These are phyloP conservation scores for Geotrichum ghanense DNA, from an alignment of 805 yeast genomes.

Conservation along the genomic window DNA sequence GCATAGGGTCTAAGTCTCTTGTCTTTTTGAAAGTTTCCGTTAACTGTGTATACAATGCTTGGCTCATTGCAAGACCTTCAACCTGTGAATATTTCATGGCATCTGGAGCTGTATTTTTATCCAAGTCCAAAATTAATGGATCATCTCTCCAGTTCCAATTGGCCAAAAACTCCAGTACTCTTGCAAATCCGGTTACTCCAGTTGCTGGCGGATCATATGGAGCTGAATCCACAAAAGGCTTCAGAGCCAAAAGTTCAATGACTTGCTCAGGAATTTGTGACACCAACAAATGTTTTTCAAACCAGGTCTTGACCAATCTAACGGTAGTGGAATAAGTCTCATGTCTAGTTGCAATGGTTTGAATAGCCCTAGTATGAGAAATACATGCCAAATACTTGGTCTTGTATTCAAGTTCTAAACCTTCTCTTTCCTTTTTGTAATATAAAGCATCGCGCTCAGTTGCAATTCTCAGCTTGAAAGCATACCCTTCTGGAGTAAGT, in stretches of 20 bases:
- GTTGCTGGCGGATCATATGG: conserved; percentile 79
- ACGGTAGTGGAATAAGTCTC: conserved; percentile 70
- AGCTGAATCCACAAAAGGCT: conserved; percentile 76
- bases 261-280: conserved; percentile 67
- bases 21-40: conserved; percentile 53
- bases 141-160: conserved; percentile 93
- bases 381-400: conserved; percentile 55
- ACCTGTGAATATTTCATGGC: conserved; percentile 15
- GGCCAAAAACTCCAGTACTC: conserved; percentile 58
- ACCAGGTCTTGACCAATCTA: conserved; percentile 80
- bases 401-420: conserved; percentile 26
- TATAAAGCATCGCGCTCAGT: conserved; percentile 77
- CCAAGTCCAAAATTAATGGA: conserved; percentile 68
- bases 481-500: conserved; percentile 82
- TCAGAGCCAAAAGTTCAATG: conserved; percentile 69
- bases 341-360: conserved; percentile 57
- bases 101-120: conserved; percentile 21
- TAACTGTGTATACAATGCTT: conserved; percentile 50
- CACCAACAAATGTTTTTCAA: conserved; percentile 67
- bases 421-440: conserved; percentile 31
- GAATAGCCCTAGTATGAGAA: conserved; percentile 72
- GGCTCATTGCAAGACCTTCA: conserved; percentile 34
- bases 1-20: conserved; percentile 72
- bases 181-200: conserved; percentile 68
- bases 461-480: conserved; percentile 63